These are phyloP conservation scores for Apiospora rasikravindrae DNA, from an alignment of 2,329 filamentous ascomycete genomes.

Conservation along the genomic window DNA sequence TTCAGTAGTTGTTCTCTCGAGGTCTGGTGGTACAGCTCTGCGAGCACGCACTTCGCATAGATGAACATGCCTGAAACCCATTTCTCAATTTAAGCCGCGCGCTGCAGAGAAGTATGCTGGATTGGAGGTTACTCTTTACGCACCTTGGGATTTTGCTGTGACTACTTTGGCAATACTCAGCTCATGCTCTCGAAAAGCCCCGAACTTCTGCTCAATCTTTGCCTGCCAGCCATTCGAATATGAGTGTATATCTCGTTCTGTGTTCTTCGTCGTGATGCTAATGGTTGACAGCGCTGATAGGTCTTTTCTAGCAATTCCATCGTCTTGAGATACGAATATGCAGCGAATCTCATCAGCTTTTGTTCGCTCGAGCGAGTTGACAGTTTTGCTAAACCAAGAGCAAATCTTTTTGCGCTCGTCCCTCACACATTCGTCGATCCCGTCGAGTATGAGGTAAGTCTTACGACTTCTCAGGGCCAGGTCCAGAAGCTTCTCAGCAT, in stretches of 20 bases:
- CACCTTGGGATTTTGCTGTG: constrained; percentile 2
- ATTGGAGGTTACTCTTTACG: neutral
- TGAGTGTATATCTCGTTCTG: neutral
- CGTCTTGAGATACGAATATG: neutral
- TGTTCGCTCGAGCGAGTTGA: neutral
- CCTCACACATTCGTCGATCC: neutral
- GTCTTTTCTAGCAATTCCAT: neutral
- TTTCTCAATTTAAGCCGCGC: neutral
- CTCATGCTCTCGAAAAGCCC: neutral
- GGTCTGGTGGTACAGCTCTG: neutral
- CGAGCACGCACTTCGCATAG: neutral
- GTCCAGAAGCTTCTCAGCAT: neutral
- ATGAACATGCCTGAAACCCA: neutral
- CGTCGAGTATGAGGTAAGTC: neutral
- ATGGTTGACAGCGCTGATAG: neutral
- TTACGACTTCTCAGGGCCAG: neutral
- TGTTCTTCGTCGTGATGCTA: neutral
- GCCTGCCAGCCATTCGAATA: neutral
- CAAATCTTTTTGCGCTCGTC: constrained; percentile 1
- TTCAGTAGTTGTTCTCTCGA: neutral
- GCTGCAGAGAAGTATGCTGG: neutral
- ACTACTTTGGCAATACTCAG: neutral
- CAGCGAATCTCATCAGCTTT: neutral
- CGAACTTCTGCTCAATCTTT: neutral
- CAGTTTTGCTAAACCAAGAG: neutral